Base-by-base conservation (phyloP, 306 rosid species). In the Dryas alaskensis region DNA sequence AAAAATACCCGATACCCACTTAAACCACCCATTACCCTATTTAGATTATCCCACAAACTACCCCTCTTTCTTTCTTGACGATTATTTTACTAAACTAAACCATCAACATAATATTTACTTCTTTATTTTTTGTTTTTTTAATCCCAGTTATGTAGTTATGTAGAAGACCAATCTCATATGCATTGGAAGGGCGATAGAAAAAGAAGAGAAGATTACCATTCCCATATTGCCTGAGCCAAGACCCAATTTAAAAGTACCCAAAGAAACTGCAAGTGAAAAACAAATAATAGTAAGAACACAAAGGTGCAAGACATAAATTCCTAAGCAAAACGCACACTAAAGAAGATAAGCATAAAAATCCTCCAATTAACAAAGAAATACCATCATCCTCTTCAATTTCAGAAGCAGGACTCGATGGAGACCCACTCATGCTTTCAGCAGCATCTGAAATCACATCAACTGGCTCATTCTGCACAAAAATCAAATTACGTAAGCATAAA, bases 361-460 rank as follows among this genome's bases (percentile, higher is more conserved):
- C 52, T 72, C 55, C 57, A 48, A 57, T 74, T 47, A 63, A 63
- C 68, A 17, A 79, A 65, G 71, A 73, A 85, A 81, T 82, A 77
- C 87, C 84, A 58, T 83, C 86, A 83, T 87, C 85, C 59, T 82
- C 86, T 63, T 67, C 83, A 76, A 73, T 66, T 74, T 80, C 90
- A 60, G 92, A 87, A 19, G 82, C 79, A 78, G 92, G 74, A 82
- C 89, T 89, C 69, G 86, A 84, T 63, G 86, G 76, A 74, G 84
- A 74, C 82, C 70, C 91, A 59, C 76, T 75, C 75, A 62, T 45
- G 84, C 82, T 77, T 62, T 82, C 88, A 65, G 81, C 89, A 61
- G 77, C 81, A 46, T 87, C 88, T 61, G 89, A 89, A 48, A 79
- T 74, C 72, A 69, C 81, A 75, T 87, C 90, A 83, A 75, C 81